Percentiles rank a stretch among this genome's conserved stretches.
Evolutionary conservation across 176 grass and related monocot species (phyloP).

Genomic region (Rhynchospora breviuscula): DNA sequence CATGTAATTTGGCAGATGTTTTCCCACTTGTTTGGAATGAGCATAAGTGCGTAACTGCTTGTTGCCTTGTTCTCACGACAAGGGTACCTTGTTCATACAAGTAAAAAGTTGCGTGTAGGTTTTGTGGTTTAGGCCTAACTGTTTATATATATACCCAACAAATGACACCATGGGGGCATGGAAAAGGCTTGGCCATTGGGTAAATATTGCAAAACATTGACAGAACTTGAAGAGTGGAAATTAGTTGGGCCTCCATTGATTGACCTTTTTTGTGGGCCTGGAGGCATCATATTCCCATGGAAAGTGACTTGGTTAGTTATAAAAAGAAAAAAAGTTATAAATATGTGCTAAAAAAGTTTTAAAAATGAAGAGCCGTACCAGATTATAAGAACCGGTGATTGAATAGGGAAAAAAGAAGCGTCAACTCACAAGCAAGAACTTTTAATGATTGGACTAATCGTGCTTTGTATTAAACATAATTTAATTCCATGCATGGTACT

Average conservation of each 20-base stretch:
- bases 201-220: neutral
- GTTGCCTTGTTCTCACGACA: neutral
- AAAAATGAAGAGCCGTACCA: neutral
- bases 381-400: neutral
- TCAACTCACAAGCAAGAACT: neutral
- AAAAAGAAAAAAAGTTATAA: neutral
- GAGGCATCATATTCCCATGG: slow-evolving; percentile 7
- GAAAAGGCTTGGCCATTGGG: neutral
- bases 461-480: neutral
- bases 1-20: neutral
- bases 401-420: neutral
- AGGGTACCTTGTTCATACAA: neutral
- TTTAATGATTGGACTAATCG: neutral
- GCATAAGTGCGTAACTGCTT: too few relatives aligned
- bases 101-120: slow-evolving; percentile 12
- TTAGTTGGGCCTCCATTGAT: neutral
- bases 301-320: neutral
- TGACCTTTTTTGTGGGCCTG: neutral
- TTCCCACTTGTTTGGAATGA: neutral
- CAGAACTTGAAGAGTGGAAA: neutral
- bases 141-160: neutral
- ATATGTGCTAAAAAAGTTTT: neutral
- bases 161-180: neutral
- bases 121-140: neutral
- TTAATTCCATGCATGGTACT: too few relatives aligned